Conservation (phyloP, 2,329 filamentous ascomycete species). For the Cercospora sesami region DNA sequence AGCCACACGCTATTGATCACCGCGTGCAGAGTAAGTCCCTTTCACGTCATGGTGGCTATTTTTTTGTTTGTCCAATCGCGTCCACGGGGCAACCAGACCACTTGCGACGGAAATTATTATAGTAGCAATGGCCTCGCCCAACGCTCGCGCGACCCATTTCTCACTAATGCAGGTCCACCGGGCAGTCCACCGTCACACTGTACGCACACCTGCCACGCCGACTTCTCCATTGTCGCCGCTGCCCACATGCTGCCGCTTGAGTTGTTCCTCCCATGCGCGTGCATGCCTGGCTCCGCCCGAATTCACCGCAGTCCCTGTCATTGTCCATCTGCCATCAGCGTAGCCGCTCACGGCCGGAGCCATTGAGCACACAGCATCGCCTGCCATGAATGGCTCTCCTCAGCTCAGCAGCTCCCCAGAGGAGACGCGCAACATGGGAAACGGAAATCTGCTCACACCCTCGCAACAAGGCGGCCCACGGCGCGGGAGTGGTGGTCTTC, state of each 20-base stretch:
- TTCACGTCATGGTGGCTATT: conserved; percentile 4
- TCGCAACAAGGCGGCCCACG: conserved; percentile 23
- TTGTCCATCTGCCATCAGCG: background rate
- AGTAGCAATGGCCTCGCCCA: background rate
- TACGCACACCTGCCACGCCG: background rate
- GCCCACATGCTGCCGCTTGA: conserved; percentile 3
- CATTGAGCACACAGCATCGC: background rate
- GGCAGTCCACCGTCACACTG: background rate
- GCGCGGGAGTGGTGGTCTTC: conserved; percentile 15
- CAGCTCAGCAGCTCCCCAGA: conserved; percentile 15
- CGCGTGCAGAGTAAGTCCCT: background rate
- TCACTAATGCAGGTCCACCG: background rate
- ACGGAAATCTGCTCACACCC: conserved; percentile 22
- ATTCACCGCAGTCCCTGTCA: conserved; percentile 2
- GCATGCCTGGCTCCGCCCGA: background rate
- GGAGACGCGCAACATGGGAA: conserved; percentile 8
- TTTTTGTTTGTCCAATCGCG: conserved; percentile 3
- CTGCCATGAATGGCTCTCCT: conserved; percentile 24
- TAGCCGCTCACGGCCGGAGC: background rate
- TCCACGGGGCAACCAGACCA: conserved; percentile 1
- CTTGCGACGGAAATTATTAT: background rate
- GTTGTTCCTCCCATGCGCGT: conserved; percentile 1
- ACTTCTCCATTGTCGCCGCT: background rate
- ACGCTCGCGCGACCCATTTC: background rate
- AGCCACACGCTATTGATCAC: background rate